These are phyloP conservation scores for Paraconiothyrium brasiliense DNA, from an alignment of 2,329 filamentous ascomycete species.

Conservation along the genomic window DNA sequence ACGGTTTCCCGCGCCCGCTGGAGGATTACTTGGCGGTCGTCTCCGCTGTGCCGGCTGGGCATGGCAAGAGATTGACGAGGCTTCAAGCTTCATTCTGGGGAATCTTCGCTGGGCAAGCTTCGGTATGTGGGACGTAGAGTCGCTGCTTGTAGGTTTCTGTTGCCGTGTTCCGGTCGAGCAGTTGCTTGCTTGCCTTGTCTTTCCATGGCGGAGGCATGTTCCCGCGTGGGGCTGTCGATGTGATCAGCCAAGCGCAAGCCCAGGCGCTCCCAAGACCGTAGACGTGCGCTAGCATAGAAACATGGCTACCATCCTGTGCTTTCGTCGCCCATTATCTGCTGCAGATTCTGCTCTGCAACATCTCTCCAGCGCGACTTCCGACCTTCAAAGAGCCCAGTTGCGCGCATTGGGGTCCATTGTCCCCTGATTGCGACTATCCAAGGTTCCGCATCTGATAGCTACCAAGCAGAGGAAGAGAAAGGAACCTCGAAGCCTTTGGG, in stretches of 20 bases:
- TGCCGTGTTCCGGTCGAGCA: slow-evolving; percentile 1
- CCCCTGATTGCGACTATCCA: neutral
- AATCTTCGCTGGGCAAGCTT: neutral
- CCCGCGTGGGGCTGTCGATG: slow-evolving; percentile 2
- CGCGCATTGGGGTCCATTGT: slow-evolving; percentile 30
- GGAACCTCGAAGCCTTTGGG: slow-evolving; percentile 8
- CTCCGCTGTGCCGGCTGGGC: slow-evolving; percentile 9
- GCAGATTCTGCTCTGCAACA: slow-evolving; percentile 15
- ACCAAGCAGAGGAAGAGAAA: slow-evolving; percentile 13
- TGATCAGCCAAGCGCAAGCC: slow-evolving; percentile 24
- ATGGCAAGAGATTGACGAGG: slow-evolving; percentile 2
- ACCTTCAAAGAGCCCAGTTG: slow-evolving; percentile 17
- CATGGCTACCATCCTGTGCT: slow-evolving; percentile 12
- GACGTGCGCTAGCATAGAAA: slow-evolving; percentile 24
- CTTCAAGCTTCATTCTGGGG: neutral
- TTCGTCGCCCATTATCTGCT: slow-evolving; percentile 5
- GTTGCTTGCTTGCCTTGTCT: slow-evolving; percentile 2
- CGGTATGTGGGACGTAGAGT: neutral
- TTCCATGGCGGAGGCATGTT: slow-evolving; percentile 8
- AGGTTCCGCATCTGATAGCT: neutral
- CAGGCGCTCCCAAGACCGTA: slow-evolving; percentile 17
- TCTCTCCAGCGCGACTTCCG: slow-evolving; percentile 11
- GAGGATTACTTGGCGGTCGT: neutral
- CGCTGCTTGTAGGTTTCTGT: neutral
- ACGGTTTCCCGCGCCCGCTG: neutral